These are phyloP conservation scores for Microbotryum lychnidis-dioicae DNA, from an alignment of 1,284 basidiomycete species.

Conservation along the genomic window DNA sequence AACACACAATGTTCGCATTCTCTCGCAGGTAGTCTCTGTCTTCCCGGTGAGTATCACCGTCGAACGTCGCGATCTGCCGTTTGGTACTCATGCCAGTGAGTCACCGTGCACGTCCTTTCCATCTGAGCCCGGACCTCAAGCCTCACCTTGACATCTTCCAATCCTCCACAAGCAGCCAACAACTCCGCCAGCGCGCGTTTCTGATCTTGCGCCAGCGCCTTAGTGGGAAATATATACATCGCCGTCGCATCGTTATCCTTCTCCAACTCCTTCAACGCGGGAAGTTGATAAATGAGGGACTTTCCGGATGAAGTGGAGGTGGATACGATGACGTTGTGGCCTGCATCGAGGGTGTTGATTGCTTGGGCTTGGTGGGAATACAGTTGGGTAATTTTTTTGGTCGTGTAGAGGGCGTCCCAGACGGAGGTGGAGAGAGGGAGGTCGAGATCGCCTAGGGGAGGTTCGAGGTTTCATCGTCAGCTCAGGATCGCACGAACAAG, in stretches of 20 bases:
- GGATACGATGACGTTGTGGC: slow-evolving; percentile 73
- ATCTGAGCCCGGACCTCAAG: background rate
- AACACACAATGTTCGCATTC: slow-evolving; percentile 37
- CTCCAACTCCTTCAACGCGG: slow-evolving; percentile 61
- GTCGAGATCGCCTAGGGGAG: slow-evolving; percentile 48
- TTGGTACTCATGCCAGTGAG: background rate
- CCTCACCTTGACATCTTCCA: slow-evolving; percentile 50
- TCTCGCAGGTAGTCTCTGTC: slow-evolving; percentile 41
- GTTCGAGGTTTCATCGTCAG: background rate
- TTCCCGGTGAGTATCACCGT: slow-evolving; percentile 76
- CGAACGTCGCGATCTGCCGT: slow-evolving; percentile 63
- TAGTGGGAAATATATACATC: slow-evolving; percentile 83
- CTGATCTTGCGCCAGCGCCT: slow-evolving; percentile 89
- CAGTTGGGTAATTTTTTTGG: slow-evolving; percentile 58
- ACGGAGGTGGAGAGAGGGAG: slow-evolving; percentile 55
- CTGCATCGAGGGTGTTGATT: slow-evolving; percentile 54
- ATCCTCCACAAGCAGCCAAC: slow-evolving; percentile 53
- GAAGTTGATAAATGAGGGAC: slow-evolving; percentile 77
- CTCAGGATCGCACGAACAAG: background rate
- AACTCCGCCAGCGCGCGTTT: slow-evolving; percentile 59
- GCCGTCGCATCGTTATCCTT: slow-evolving; percentile 57
- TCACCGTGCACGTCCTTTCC: background rate
- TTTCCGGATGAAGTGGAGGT: slow-evolving; percentile 88
- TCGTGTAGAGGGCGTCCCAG: slow-evolving; percentile 52
- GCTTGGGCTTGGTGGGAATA: slow-evolving; percentile 74